Base-by-base conservation (phyloP, 257 asterid genomes). In the Gentiana dahurica region DNA sequence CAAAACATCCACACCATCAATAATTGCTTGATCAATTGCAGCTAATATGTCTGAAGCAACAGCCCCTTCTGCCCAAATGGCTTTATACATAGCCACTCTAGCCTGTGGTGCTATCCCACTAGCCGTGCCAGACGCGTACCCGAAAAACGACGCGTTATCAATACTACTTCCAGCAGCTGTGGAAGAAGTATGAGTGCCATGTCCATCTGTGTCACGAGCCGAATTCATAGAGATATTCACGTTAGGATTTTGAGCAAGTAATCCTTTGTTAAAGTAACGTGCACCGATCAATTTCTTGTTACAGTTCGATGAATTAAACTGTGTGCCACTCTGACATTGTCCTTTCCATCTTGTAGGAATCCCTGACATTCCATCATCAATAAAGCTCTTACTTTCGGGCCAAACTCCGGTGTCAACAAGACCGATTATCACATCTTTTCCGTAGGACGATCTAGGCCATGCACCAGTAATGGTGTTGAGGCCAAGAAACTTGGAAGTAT, bases 341-440 rank as follows among this genome's bases (percentile, higher is more conserved):
- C 83, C 83, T n/a, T 47, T 56, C 80, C 83, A 77, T 50, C 71
- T 68, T 0, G 73, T 37, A 7, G 83, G 83, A 34, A 77, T 52
- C 4, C 39, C 64, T 1, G 80, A 60, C 38, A 77, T 55, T 8
- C 71, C 73, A 1, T 60, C 1, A 9, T 77, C 83, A 3, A 55
- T 70, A 6, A 61, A 77, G 48, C 80, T 73, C 62, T 74, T 71
- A 4, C 77, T 71, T 43, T 77, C 83, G 0, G 83, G 83, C 83
- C 83, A 77, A 12, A 77, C 80, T 0, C 83, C 83, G 12, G 83
- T 77, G 12, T 77, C 83, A 12, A 77, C 68, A 0, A 77, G 75
- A 0, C 80, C 83, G 2, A 77, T 45, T 32, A 77, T 46, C n/a
- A 77, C 78, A 24, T 77, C 83, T 4, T 65, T 63, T 15, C 62